Base-by-base conservation (phyloP, 2,329 filamentous ascomycete genomes). In the Colletotrichum sp. region DNA sequence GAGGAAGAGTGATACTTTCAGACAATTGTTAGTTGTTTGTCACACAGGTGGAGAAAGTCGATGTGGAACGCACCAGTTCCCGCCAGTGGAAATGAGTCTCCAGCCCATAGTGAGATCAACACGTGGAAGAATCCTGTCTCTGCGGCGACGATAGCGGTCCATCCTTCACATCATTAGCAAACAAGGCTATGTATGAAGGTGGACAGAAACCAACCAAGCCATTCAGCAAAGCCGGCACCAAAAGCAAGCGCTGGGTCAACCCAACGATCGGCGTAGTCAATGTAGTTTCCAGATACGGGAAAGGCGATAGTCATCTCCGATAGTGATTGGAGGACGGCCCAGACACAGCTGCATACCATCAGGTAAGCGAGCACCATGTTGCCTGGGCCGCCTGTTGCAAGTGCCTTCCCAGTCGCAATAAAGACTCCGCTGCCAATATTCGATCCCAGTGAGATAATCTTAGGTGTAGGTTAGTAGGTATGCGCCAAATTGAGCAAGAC, bases 201-300 rank as follows among this genome's bases (percentile, higher is more conserved):
- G 0, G 59, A 32, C 8, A 34, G 26, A 30, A 62, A 68, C 39
- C 7, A 30, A 68, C 65, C 65, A 55, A 68, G 44, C 67, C 67
- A 84, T 66, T 83, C 82, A 21, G 82, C 80, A 78, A 83, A 81
- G 5, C 84, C 85, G 55, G 84, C 83, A 6, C 81, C 84, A 68
- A 85, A 85, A 15, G 84, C 84, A 55, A 86, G 76, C 13, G 85
- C 82, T 8, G 83, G 83, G 77, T 85, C 84, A 52, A 85, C 82
- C 78, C 81, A 85, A 26, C 84, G 81, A 70, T 85, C 83, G 18
- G 83, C 83, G 75, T 83, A 85, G 72, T 84, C 83, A 78, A 85
- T 83, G 71, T 82, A 85, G 68, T 83, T 85, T 9, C 83, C 83
- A 32, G 83, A 83, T 3, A 80, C 80, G 3, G 84, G 84, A 59